Base-by-base conservation (phyloP, 106 monocot genomes). In the Dendrobium huoshanense region DNA sequence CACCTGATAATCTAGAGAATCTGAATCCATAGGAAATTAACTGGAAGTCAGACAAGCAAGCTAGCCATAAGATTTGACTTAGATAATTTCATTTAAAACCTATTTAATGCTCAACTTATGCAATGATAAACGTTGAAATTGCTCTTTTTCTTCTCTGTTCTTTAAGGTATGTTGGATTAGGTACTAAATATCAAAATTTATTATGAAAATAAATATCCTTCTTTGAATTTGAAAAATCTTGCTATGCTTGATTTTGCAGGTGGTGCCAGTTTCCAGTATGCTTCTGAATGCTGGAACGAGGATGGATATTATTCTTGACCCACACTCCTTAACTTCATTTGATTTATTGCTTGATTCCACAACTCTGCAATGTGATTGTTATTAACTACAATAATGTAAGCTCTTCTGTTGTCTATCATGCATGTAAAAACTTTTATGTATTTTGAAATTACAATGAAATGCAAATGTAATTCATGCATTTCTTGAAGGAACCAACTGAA, bases 271-370 rank as follows among this genome's bases (percentile, higher is more conserved):
- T 18, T 5, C 27, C 45, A 81, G 79, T 61, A 10, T 43, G 17
- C 77, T 95, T 20, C 41, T 77, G 55, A 87, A 88, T 77, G 92
- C 86, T 18, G 90, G 84, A 45, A 76, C 65, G 4, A 29, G 81
- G 8, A 95, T 95, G 95, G 42, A 81, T 64, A 80, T 85, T 31
- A 42, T 33, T 0, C 73, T 90, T n/a, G 40, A 79, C 4, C 84
- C 89, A 7, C 77, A 90, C 80, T 95, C 95, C 27, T 17, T 95
- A 76, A 83, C 84, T 10, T 85, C 95, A 37, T 84, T 82, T 80
- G 92, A 95, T 82, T 75, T 95, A 48, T 54, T 82, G 22, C 87
- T 95, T 22, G 64, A 80, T 44, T 72, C 72, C 2, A 15, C 59
- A 15, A 3, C 33, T 16, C 74, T 75, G 74, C 43, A 43, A 44